phyloP scores from a whole-genome alignment of 345 rosid species.

The Syzygium aqueum region DNA sequence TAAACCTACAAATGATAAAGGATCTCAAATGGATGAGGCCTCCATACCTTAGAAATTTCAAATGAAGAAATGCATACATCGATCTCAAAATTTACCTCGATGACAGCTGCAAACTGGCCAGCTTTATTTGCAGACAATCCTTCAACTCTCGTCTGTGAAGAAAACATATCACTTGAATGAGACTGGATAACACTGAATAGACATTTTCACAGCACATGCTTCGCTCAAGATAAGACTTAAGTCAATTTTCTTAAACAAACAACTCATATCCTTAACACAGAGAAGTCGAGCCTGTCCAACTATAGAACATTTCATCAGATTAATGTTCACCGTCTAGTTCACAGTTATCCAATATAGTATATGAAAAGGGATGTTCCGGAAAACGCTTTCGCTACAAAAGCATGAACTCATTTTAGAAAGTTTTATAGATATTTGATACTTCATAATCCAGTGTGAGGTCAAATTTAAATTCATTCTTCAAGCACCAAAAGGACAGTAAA shows the following conservation, averaged over 20 bases:
- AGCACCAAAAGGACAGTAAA: not conserved
- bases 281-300: not conserved
- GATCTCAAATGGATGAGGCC: not conserved
- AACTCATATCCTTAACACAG: not conserved
- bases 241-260: not conserved
- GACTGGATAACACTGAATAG: not conserved
- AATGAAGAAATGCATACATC: not conserved
- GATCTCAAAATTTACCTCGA: constrained; percentile 42
- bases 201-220: not conserved
- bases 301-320: not conserved
- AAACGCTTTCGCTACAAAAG: not conserved
- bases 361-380: not conserved
- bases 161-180: not conserved
- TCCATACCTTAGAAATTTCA: not conserved
- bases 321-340: not conserved
- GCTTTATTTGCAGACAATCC: constrained; percentile 41
- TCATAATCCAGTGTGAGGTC: not conserved
- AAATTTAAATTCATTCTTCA: not conserved
- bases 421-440: not conserved
- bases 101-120: constrained; percentile 62
- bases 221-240: not conserved
- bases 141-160: constrained; percentile 65
- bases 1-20: constrained; percentile 30
- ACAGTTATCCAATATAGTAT: not conserved
- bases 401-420: not conserved